These are phyloP conservation scores for Daldinia childiae DNA, from an alignment of 495 filamentous ascomycete species.

Conservation along the genomic window DNA sequence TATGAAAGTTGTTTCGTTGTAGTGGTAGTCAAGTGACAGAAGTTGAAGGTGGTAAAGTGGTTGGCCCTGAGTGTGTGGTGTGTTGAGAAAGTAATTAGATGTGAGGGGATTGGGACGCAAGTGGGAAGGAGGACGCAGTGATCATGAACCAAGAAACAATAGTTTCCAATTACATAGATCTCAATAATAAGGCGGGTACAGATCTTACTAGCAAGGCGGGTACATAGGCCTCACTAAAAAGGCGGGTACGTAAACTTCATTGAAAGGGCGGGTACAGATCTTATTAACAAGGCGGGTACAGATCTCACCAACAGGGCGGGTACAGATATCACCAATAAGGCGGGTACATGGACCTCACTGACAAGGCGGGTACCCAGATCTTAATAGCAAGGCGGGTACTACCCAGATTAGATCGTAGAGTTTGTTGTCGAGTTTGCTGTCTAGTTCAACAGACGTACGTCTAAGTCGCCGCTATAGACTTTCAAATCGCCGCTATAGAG, in stretches of 20 bases:
- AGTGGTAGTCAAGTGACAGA: neutral
- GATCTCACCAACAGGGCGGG: too few relatives aligned
- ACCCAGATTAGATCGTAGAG: neutral
- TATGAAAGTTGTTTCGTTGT: neutral
- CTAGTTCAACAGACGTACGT: neutral
- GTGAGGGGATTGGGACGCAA: neutral
- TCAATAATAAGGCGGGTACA: neutral
- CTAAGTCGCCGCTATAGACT: neutral
- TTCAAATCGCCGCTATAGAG: too few relatives aligned
- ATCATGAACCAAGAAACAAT: neutral
- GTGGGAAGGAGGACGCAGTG: neutral
- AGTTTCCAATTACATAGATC: neutral
- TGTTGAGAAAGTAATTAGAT: neutral
- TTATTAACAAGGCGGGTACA: too few relatives aligned
- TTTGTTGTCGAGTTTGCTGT: neutral
- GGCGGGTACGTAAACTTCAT: too few relatives aligned
- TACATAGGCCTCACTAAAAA: too few relatives aligned
- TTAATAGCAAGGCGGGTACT: neutral
- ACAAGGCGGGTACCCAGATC: too few relatives aligned
- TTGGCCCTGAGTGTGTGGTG: neutral
- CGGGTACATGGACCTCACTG: too few relatives aligned
- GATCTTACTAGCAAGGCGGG: too few relatives aligned
- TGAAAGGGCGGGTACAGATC: too few relatives aligned
- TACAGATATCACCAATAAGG: too few relatives aligned
- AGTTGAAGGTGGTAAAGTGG: neutral